These are phyloP conservation scores for Globisporangium canariense DNA, from an alignment of 352 stramenopile species.

Conservation along the genomic window DNA sequence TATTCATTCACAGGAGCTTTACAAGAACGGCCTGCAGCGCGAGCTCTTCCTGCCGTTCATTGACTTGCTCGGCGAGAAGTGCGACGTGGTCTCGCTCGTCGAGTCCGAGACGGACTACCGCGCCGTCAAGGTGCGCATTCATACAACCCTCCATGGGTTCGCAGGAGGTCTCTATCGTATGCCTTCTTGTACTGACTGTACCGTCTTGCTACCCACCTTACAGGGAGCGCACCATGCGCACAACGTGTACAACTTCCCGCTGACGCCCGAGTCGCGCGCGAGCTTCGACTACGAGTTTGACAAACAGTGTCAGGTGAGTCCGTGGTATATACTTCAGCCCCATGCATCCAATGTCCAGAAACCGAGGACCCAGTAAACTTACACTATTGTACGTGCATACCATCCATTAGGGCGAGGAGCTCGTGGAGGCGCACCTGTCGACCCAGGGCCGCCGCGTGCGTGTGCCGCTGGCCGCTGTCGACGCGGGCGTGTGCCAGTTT, in stretches of 20 bases:
- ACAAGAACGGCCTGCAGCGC: conserved; percentile 95
- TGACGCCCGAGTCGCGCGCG: conserved; percentile 41
- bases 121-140: conserved; percentile 43
- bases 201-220: neutral
- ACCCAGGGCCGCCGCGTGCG: conserved; percentile 69
- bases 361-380: neutral
- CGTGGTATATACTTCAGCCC: neutral
- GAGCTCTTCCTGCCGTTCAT: conserved; percentile 97
- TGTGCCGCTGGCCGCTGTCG: conserved; percentile 52
- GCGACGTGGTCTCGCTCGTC: conserved; percentile 72
- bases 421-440: conserved; percentile 45
- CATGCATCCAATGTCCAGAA: neutral
- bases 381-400: neutral
- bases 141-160: neutral
- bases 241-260: conserved; percentile 70
- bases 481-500: conserved; percentile 79
- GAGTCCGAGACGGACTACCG: conserved; percentile 84
- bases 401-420: conserved; percentile 31
- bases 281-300: conserved; percentile 73
- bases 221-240: conserved; percentile 44
- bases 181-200: neutral
- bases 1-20: conserved; percentile 71
- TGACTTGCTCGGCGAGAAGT: conserved; percentile 88
- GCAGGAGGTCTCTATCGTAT: neutral
- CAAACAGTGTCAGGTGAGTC: conserved; percentile 40